Percentiles rank a stretch among this genome's conserved stretches.
Conservation (phyloP, 1,139 yeast genomes). For the Magnusiomyces fungicola region DNA sequence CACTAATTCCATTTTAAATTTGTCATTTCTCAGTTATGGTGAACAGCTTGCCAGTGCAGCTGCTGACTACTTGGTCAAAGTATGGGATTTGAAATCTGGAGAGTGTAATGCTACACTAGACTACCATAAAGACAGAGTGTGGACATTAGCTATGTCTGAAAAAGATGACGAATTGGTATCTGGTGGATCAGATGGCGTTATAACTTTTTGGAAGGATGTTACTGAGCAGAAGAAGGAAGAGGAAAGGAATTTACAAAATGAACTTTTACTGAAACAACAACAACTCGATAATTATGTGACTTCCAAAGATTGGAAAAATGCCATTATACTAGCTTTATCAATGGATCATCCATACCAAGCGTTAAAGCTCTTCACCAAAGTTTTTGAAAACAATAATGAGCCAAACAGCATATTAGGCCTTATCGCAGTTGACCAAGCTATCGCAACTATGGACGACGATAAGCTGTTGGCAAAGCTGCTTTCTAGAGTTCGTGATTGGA, state of each 20-base stretch:
- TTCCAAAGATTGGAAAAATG: slow-evolving; percentile 76
- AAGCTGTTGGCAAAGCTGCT: slow-evolving; percentile 51
- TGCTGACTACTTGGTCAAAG: slow-evolving; percentile 87
- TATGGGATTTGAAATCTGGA: slow-evolving; percentile 73
- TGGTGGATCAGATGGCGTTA: slow-evolving; percentile 93
- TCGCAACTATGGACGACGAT: slow-evolving; percentile 50
- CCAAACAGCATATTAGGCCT: slow-evolving; percentile 46
- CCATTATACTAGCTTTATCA: slow-evolving; percentile 77
- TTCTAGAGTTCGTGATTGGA: slow-evolving; percentile 87
- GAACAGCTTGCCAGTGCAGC: slow-evolving; percentile 76
- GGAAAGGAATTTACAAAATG: slow-evolving; percentile 35
- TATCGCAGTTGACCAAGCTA: slow-evolving; percentile 54
- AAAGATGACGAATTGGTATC: slow-evolving; percentile 67
- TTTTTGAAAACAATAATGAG: slow-evolving; percentile 34
- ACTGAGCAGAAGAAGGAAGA: slow-evolving; percentile 58
- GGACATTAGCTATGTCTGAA: slow-evolving; percentile 64
- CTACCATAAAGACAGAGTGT: slow-evolving; percentile 87
- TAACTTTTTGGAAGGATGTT: slow-evolving; percentile 82
- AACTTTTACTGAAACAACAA: slow-evolving; percentile 77
- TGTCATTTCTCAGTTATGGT: slow-evolving; percentile 57
- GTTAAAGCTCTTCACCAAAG: slow-evolving; percentile 58
- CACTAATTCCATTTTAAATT: slow-evolving; percentile 83
- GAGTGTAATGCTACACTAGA: slow-evolving; percentile 80
- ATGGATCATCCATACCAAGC: slow-evolving; percentile 82
- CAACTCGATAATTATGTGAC: slow-evolving; percentile 64